A percentile compares a stretch with the other conserved stretches of the same genome.
Conservation (phyloP, 768 basidiomycete genomes). For the Termitomyces sp. region DNA sequence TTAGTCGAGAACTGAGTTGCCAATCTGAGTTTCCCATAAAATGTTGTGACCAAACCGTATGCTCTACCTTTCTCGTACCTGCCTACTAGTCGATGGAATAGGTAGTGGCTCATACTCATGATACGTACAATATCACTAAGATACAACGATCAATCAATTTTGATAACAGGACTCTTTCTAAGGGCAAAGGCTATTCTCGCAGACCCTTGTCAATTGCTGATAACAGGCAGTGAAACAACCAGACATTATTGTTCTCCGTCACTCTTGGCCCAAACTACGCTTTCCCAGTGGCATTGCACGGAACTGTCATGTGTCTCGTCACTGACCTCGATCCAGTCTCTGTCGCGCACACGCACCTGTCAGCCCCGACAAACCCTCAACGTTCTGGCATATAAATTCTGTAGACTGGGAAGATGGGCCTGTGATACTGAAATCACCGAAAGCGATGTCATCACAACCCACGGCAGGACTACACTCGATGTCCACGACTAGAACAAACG, state of each 20-base stretch:
- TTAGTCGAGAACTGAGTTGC: no score
- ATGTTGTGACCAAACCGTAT: no score
- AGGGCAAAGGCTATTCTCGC: no score
- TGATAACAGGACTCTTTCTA: background rate
- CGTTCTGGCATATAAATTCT: conserved; percentile 42
- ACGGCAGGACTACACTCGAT: conserved; percentile 45
- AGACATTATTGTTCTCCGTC: background rate
- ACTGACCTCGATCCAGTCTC: background rate
- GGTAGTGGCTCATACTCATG: no score
- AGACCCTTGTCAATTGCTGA: no score
- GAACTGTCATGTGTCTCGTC: conserved; percentile 11
- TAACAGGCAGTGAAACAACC: background rate
- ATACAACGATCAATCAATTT: background rate
- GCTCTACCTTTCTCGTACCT: no score
- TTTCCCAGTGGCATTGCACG: conserved; percentile 18
- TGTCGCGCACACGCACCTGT: conserved; percentile 18
- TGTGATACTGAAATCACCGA: conserved; percentile 32
- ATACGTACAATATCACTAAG: background rate
- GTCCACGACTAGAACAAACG: conserved; percentile 33
- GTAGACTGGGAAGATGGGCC: conserved; percentile 30
- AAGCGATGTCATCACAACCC: conserved; percentile 39
- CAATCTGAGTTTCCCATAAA: no score
- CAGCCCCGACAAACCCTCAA: conserved; percentile 29
- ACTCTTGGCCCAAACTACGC: background rate
- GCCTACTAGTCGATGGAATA: no score